These are phyloP conservation scores for Salix udensis DNA, from an alignment of 345 rosid genomes.

Conservation along the genomic window DNA sequence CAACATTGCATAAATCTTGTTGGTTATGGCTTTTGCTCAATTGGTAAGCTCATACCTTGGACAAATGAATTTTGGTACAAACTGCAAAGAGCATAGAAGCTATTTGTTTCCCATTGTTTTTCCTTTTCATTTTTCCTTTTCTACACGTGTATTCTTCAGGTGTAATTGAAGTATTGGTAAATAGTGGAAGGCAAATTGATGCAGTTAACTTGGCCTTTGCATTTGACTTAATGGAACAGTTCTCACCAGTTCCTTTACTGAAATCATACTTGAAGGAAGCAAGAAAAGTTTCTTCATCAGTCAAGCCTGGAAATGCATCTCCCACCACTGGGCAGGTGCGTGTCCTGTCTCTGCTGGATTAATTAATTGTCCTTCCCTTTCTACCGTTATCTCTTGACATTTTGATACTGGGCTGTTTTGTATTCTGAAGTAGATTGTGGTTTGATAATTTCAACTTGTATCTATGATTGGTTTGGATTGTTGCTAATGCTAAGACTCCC, in stretches of 20 bases:
- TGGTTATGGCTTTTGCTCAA: not conserved
- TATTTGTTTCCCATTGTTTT: not conserved
- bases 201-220: conserved; percentile 97
- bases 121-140: not conserved
- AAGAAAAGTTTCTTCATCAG: conserved; percentile 57
- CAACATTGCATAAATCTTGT: not conserved
- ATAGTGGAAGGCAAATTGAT: conserved; percentile 92
- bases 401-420: not conserved
- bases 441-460: not conserved
- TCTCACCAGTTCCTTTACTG: conserved; percentile 72
- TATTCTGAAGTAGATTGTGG: not conserved
- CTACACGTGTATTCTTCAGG: conserved; percentile 38
- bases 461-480: not conserved
- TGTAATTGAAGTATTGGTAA: conserved; percentile 72
- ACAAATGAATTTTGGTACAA: not conserved
- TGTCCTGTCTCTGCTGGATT: not conserved
- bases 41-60: not conserved
- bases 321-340: conserved; percentile 57
- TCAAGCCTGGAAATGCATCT: conserved; percentile 58
- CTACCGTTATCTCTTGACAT: not conserved
- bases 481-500: not conserved
- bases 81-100: not conserved
- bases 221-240: conserved; percentile 76
- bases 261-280: conserved; percentile 85
- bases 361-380: not conserved